Percentiles rank a stretch among this genome's conserved stretches.
Evolutionary conservation across 257 asterid genomes (phyloP).

Genomic region (Fraxinus excelsior): DNA sequence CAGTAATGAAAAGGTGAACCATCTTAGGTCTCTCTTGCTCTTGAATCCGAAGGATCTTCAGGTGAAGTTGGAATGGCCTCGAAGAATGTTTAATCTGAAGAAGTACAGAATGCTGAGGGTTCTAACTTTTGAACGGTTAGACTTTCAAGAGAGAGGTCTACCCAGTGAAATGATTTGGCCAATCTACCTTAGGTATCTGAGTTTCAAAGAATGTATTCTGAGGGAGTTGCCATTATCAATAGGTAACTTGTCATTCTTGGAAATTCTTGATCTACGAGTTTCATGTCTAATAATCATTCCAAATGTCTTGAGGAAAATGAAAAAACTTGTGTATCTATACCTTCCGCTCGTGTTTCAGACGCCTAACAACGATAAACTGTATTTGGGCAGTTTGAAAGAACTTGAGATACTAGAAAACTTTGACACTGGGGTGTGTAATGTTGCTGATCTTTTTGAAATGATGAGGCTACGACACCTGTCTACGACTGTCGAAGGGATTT

Average conservation of each 20-base stretch:
- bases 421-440: conserved; percentile 12
- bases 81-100: background rate
- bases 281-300: conserved; percentile 10
- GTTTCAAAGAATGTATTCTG: conserved; percentile 35
- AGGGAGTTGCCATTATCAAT: conserved; percentile 23
- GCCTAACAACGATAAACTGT: background rate
- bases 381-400: conserved; percentile 15
- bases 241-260: conserved; percentile 20
- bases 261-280: conserved; percentile 37
- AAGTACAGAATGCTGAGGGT: background rate
- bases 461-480: conserved; percentile 3
- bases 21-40: conserved; percentile 25
- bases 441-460: conserved; percentile 10
- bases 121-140: conserved; percentile 17
- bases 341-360: conserved; percentile 22
- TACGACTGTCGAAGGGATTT: background rate
- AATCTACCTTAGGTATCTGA: conserved; percentile 25
- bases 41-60: background rate
- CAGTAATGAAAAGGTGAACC: background rate
- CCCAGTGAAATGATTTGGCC: background rate
- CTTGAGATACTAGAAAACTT: conserved; percentile 35
- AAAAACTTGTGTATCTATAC: conserved; percentile 26
- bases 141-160: conserved; percentile 1
- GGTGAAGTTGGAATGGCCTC: conserved; percentile 1
- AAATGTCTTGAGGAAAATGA: background rate